These are phyloP conservation scores for Aureobasidium leucospermi DNA, from an alignment of 2,329 filamentous ascomycete species.

Conservation along the genomic window DNA sequence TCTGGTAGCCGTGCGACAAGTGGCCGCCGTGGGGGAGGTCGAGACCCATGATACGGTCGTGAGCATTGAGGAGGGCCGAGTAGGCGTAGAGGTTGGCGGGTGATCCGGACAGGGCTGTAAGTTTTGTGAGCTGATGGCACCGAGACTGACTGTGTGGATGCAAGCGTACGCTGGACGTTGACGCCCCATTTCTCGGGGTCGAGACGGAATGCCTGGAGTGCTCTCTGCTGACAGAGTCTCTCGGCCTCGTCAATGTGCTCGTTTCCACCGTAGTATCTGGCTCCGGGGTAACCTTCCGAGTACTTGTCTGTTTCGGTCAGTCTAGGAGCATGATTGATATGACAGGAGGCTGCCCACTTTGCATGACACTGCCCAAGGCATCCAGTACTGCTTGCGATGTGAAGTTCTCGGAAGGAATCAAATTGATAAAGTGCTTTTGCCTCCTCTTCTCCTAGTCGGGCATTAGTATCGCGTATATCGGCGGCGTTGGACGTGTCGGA, in stretches of 20 bases:
- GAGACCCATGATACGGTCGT: conserved; percentile 94
- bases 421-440: conserved; percentile 97
- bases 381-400: conserved; percentile 89
- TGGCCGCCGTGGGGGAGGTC: conserved; percentile 96
- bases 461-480: conserved; percentile 8
- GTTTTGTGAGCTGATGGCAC: conserved; percentile 12
- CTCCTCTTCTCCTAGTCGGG: conserved; percentile 73
- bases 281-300: conserved; percentile 94
- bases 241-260: conserved; percentile 92
- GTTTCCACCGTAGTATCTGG: conserved; percentile 93
- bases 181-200: conserved; percentile 88
- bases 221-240: conserved; percentile 80
- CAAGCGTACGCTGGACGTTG: conserved; percentile 70
- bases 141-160: not conserved
- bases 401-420: conserved; percentile 93
- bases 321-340: not conserved
- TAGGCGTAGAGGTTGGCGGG: conserved; percentile 77
- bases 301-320: conserved; percentile 63
- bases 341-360: conserved; percentile 54
- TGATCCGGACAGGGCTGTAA: conserved; percentile 58
- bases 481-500: conserved; percentile 32
- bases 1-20: conserved; percentile 95
- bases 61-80: conserved; percentile 82
- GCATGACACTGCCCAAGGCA: conserved; percentile 88
- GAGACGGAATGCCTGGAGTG: conserved; percentile 78